Percentiles rank a stretch among this genome's conserved stretches.
Evolutionary conservation across 2,329 filamentous ascomycete genomes (phyloP).

Genomic region (Claviceps capensis): DNA sequence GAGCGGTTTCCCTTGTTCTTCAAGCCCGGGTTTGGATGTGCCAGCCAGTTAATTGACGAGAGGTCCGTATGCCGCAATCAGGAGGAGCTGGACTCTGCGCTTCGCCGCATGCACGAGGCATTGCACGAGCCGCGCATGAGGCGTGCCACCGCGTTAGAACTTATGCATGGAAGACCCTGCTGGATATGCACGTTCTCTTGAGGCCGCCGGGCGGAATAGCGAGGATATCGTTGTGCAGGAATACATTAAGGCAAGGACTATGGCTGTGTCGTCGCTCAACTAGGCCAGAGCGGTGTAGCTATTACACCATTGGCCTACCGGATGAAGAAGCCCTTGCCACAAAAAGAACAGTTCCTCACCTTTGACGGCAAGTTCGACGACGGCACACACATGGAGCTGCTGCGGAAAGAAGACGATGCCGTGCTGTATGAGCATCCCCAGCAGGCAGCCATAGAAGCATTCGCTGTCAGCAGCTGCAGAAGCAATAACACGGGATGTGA

Average conservation of each 20-base stretch:
- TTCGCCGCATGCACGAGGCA: not conserved
- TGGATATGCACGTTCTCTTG: not conserved
- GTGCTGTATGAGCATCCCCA: not conserved
- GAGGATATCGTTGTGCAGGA: conserved; percentile 1
- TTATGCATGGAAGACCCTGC: not conserved
- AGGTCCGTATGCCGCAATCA: not conserved
- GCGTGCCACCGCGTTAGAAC: not conserved
- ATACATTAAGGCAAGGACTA: not conserved
- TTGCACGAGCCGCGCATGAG: not conserved
- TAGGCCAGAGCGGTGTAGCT: not conserved
- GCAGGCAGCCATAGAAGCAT: not conserved
- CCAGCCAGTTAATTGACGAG: conserved; percentile 1
- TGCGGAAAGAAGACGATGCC: not conserved
- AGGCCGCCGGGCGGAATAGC: not conserved
- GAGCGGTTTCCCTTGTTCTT: not conserved
- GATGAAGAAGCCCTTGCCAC: not conserved
- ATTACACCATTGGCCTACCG: not conserved
- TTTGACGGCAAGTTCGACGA: not conserved
- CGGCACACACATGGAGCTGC: not conserved
- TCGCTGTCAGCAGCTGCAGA: not conserved
- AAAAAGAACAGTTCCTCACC: not conserved
- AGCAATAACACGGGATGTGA: not conserved
- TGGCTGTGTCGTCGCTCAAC: not conserved
- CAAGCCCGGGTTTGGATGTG: not conserved
- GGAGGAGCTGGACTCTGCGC: not conserved